A percentile compares a stretch with the other conserved stretches of the same genome.
Evolutionary conservation across 129 eudicot species (phyloP).

Genomic region (Dittrichia graveolens): DNA sequence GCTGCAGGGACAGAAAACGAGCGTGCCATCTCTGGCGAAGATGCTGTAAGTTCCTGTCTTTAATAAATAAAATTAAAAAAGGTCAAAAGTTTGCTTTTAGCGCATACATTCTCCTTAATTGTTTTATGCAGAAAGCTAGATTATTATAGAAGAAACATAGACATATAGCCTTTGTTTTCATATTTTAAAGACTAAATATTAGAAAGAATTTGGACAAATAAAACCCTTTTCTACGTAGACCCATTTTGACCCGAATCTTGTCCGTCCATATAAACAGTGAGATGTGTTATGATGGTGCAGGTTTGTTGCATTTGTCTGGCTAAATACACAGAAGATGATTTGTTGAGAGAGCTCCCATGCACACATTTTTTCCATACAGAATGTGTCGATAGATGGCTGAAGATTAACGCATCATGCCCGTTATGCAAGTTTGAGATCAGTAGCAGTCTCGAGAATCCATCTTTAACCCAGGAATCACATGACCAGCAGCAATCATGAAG

Average conservation of each 20-base stretch:
- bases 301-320: constrained; percentile 73
- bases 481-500: constrained; percentile 31
- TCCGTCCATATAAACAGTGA: not conserved
- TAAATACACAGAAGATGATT: constrained; percentile 55
- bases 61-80: not conserved
- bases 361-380: constrained; percentile 67
- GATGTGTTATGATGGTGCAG: constrained; percentile 31
- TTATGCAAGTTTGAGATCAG: constrained; percentile 63
- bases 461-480: constrained; percentile 33
- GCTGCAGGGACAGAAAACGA: constrained; percentile 70
- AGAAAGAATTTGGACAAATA: too few relatives aligned
- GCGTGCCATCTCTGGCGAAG: constrained; percentile 60
- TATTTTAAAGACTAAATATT: too few relatives aligned
- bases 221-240: not conserved
- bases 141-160: too few relatives aligned
- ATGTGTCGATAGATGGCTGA: constrained; percentile 72
- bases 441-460: constrained; percentile 28
- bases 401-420: constrained; percentile 71
- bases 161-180: too few relatives aligned
- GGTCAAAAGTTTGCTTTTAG: too few relatives aligned
- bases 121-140: too few relatives aligned
- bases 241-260: not conserved
- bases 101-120: too few relatives aligned
- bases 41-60: constrained; percentile 57
- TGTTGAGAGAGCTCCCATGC: constrained; percentile 68